Base-by-base conservation (phyloP, 345 rosid species). In the Pseudoturritis turrita region DNA sequence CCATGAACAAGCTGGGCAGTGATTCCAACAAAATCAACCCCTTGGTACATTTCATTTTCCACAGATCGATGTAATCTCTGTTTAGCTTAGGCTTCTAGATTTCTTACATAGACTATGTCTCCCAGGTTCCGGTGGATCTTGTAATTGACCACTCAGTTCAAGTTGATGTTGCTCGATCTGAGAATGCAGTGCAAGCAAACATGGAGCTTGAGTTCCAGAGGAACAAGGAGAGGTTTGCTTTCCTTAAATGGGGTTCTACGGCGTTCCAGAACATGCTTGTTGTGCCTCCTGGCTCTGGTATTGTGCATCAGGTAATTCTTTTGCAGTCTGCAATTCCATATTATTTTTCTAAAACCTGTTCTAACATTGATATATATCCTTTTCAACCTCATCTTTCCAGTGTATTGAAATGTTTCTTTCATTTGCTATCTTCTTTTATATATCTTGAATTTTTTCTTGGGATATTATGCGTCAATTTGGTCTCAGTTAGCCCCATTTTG, bases 241-340 rank as follows among this genome's bases (percentile, higher is more conserved):
- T 92, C 77, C 96, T 92, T 75, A 90, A 90, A 73, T 92, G 96
- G 98, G 98, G 98, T 62, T 92, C 98, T 49, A 92, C 76, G 66
- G 98, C 96, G 14, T 92, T 92, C 47, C 73, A 86, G 66, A 92
- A 90, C 78, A 90, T 92, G 98, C 96, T 92, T 77, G 98, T 92
- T 74, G 96, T 89, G 60, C 98, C 96, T 62, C 96, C 98, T 58
- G 98, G 98, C 53, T 92, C 96, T 37, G 98, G 98, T 44, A 92
- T 92, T 47, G 98, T 89, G 53, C 98, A 92, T 81, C 98, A 92
- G 95, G 98, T 89, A 77, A 70, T 44, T 23, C n/a, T 39, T 33
- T 58, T 53, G 49, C 63, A 44, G 18, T 56, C 12, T 54, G 28
- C 54, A 9, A 15, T 31, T 64, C 28, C 19, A 22, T 52, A 1